Evolutionary conservation across 352 stramenopile species (phyloP).

Genomic region (Globisporangium echinulatum): DNA sequence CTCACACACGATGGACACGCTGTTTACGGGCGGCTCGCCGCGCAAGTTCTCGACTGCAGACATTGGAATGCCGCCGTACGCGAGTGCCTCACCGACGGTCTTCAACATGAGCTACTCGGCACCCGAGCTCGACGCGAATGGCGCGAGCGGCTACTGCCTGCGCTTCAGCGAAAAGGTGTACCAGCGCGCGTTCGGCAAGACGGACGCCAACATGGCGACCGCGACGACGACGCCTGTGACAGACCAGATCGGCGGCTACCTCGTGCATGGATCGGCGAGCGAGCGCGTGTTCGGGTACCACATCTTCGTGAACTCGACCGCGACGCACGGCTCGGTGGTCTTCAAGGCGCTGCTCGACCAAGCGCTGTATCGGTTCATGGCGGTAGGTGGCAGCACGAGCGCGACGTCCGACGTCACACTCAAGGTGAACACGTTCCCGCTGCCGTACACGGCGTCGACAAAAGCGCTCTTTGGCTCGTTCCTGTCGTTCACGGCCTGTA

Average conservation of each 20-base stretch:
- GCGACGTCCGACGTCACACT: slow-evolving; percentile 20
- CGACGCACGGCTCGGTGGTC: slow-evolving; percentile 31
- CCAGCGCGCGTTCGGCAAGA: slow-evolving; percentile 22
- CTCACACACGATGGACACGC: slow-evolving; percentile 22
- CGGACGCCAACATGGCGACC: slow-evolving; percentile 11
- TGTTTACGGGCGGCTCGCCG: slow-evolving; percentile 7
- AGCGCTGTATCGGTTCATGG: slow-evolving; percentile 39
- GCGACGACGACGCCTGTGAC: slow-evolving; percentile 35
- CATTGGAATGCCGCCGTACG: slow-evolving; percentile 32
- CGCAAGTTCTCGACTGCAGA: slow-evolving; percentile 19
- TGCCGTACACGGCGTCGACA: slow-evolving; percentile 39
- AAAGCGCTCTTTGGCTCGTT: slow-evolving; percentile 41
- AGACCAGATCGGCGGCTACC: slow-evolving; percentile 31
- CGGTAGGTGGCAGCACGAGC: slow-evolving; percentile 28
- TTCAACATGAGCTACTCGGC: slow-evolving; percentile 28
- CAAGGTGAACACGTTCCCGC: slow-evolving; percentile 37
- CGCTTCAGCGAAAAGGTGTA: slow-evolving; percentile 29
- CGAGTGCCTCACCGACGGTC: slow-evolving; percentile 15
- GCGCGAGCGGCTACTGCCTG: slow-evolving; percentile 28
- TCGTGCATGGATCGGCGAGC: slow-evolving; percentile 23
- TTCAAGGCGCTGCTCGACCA: slow-evolving; percentile 55
- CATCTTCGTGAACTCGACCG: slow-evolving; percentile 44
- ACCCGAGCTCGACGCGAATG: slow-evolving; percentile 18
- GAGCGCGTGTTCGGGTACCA: slow-evolving; percentile 39
- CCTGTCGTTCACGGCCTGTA: slow-evolving; percentile 62